Conservation (phyloP, 139 green algal genomes). For the Trebouxia sp. region DNA sequence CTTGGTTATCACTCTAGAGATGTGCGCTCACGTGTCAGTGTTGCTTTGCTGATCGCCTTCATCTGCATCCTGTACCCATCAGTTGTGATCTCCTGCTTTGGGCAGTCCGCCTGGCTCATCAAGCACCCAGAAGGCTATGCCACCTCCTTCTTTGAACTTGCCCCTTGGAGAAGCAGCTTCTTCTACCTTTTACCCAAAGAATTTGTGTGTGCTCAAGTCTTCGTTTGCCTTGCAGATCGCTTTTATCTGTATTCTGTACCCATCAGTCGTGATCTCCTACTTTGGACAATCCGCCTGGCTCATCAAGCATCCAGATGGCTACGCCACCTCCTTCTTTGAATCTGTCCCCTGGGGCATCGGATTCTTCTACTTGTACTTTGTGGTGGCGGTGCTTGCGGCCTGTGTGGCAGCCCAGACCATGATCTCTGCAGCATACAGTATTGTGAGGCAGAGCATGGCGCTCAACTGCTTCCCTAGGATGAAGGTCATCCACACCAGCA, state of each 20-base stretch:
- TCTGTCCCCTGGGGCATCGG: neutral
- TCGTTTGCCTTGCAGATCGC: neutral
- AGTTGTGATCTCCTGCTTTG: constrained; percentile 62
- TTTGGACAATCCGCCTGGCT: constrained; percentile 54
- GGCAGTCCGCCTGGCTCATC: constrained; percentile 43
- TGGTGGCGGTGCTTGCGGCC: constrained; percentile 50
- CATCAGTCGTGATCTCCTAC: constrained; percentile 62
- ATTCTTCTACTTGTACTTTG: constrained; percentile 52
- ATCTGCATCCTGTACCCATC: constrained; percentile 52
- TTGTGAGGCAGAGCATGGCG: constrained; percentile 42
- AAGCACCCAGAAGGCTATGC: neutral
- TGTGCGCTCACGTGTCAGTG: too few species aligned
- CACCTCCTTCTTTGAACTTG: neutral
- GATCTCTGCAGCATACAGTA: constrained; percentile 56
- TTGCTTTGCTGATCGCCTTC: neutral
- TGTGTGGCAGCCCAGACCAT: constrained; percentile 46
- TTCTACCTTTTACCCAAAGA: too few species aligned
- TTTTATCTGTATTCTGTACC: constrained; percentile 46
- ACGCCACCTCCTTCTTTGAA: neutral
- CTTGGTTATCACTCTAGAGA: too few species aligned
- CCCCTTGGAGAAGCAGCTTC: neutral
- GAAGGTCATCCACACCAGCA: constrained; percentile 36
- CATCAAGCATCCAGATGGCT: neutral
- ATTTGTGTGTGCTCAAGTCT: too few species aligned
- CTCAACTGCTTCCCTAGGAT: constrained; percentile 53